Evolutionary conservation across 2,329 filamentous ascomycete species (phyloP), one percentile per base, ranked within the genome.

Genomic region (Pseudogymnoascus destructans): DNA sequence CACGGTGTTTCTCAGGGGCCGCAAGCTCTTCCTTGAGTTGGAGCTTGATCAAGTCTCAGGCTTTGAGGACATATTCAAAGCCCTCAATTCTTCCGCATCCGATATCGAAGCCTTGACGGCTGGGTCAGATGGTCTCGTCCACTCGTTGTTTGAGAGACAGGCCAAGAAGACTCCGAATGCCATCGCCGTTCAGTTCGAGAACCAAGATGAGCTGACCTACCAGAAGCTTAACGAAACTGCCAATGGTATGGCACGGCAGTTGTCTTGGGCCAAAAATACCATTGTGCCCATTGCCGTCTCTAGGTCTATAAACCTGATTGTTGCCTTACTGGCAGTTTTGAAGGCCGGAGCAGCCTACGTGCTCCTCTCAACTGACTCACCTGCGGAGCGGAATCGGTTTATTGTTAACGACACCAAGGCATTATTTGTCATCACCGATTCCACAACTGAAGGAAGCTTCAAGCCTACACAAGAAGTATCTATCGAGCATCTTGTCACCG

Each of bases 261-360:
- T 52, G n/a, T 52, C 46, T 11, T 52, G 46, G 46, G 46, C 46
- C n/a, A 52, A 9, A 52, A 30, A 17, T 52, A 30, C 46, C 25
- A 52, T 52, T 52, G 46, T 52, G 21, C 46, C 46, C 9, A 52
- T 52, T 52, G 46, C 46, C 25, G 23, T 52, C n/a, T 52, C 46
- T 19, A 52, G 46, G 25, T 52, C 46, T 30, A 17, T 52, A 11
- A 52, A 52, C 25, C 46, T 58, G 57, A 9, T 58, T 33, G 19
- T 58, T 17, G 57, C 57, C 30, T 32, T 58, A 15, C 25, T 58
- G 1, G 57, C 57, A 17, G 57, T 58, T 11, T n/a, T 58, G 9
- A 58, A 58, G 32, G 30, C 46, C 5, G 57, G 57, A 9, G 57
- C 57, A 8, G 38, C 38, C 17, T 58, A 49, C 19, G 38, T 58